phyloP scores from a whole-genome alignment of 2,329 filamentous ascomycete genomes.

The Cadophora sp. region DNA sequence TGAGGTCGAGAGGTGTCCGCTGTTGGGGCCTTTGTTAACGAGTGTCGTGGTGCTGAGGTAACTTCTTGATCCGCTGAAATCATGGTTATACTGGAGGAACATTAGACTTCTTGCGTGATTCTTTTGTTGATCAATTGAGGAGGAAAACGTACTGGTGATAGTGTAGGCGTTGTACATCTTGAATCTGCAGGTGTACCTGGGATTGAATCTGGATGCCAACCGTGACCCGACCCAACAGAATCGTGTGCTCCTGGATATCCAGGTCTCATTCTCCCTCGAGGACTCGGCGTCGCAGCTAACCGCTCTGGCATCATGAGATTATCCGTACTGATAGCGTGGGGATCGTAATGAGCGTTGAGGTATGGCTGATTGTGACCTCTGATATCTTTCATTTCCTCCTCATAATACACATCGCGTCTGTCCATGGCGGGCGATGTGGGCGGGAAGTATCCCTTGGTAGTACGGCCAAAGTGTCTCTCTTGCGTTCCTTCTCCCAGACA shows the following conservation, averaged over 20 bases:
- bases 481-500: neutral
- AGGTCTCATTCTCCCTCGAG: neutral
- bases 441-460: neutral
- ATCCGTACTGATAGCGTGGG: slow-evolving; percentile 5
- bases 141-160: slow-evolving; percentile 5
- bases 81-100: neutral
- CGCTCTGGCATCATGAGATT: slow-evolving; percentile 4
- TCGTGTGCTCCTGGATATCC: neutral
- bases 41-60: slow-evolving; percentile 20
- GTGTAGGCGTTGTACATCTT: neutral
- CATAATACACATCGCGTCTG: slow-evolving; percentile 1
- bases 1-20: slow-evolving; percentile 5
- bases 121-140: neutral
- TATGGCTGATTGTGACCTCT: slow-evolving; percentile 1
- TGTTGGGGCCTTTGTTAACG: slow-evolving; percentile 2
- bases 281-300: neutral
- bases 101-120: neutral
- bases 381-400: slow-evolving; percentile 20
- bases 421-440: slow-evolving; percentile 4
- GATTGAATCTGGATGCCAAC: slow-evolving; percentile 12
- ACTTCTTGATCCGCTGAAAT: slow-evolving; percentile 11
- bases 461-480: neutral
- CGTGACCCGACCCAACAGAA: neutral
- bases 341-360: neutral
- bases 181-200: slow-evolving; percentile 15